Evolutionary conservation across 2,329 filamentous ascomycete species (phyloP), one percentile per base, ranked within the genome.

Genomic region (Phoma sp.): DNA sequence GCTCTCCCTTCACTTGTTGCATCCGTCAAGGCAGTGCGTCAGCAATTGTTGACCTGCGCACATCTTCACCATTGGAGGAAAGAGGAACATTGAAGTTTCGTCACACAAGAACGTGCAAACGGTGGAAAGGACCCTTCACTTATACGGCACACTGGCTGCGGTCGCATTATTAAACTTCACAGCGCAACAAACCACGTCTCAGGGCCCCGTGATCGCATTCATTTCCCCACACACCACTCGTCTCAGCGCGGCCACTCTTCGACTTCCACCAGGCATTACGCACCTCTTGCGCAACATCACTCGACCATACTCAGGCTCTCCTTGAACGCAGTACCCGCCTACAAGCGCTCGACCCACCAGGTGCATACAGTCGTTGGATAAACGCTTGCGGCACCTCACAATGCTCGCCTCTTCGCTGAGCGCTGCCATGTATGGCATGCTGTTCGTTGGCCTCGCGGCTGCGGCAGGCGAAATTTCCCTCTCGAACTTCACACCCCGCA

Each of bases 401-500:
- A 73, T 72, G 70, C 59, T 56, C 42, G 34, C 39, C 43, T 28
- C 56, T 32, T 58, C 60, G 40, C 42, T 61, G 30, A 57, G 60
- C 28, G 28, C 53, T 51, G 51, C 64, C 37, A 56, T 69, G 37
- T 37, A 66, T 40, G 56, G 48, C 40, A 61, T 74, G 26, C 49
- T 67, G 47, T 53, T 65, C 30, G 57, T 59, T 36, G 59, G 50
- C 39, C 49, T 67, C 21, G 57, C 63, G 11, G 46, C 62, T 21
- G 61, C 67, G 34, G 57, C 64, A 15, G 50, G 65, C 37, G 67
- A 77, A n/a, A 76, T 80, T 33, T 74, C 74, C 18, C 77, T 81
- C 30, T 66, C 74, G 23, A 76, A 78, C 64, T 81, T 81, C 63
- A 73, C 71, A 1, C 78, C 78, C 17, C 71, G 73, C 30, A 70